These are phyloP conservation scores for Vickermania spadyakhi DNA, from an alignment of 208 protist genomes.

Conservation along the genomic window DNA sequence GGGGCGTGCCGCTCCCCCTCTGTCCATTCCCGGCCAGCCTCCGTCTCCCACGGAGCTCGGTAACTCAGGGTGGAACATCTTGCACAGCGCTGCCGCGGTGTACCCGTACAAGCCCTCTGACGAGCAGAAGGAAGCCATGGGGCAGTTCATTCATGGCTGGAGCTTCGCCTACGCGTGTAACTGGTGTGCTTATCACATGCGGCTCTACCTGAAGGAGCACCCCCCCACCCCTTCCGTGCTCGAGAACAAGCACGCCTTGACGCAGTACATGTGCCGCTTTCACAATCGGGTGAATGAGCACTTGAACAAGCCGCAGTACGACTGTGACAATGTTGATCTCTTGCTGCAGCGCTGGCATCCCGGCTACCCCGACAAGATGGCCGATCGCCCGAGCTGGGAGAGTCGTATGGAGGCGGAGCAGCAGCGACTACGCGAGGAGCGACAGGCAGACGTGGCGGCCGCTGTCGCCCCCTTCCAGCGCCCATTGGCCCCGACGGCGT, in stretches of 20 bases:
- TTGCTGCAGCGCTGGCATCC: constrained; percentile 83
- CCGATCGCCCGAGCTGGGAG: constrained; percentile 56
- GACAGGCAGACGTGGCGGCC: not conserved
- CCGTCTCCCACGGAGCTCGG: constrained; percentile 63
- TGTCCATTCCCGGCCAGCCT: constrained; percentile 49
- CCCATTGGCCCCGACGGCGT: not conserved
- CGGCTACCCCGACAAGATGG: constrained; percentile 74
- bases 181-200: constrained; percentile 85
- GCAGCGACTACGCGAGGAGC: constrained; percentile 1
- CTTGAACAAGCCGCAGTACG: constrained; percentile 55
- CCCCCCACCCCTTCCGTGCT: constrained; percentile 37
- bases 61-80: constrained; percentile 73
- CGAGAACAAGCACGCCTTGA: constrained; percentile 47
- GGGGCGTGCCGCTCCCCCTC: constrained; percentile 5
- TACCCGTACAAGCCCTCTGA: constrained; percentile 65
- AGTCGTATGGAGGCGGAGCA: constrained; percentile 38
- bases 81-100: constrained; percentile 76
- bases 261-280: constrained; percentile 77
- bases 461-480: not conserved
- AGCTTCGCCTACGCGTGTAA: constrained; percentile 81
- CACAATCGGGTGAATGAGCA: constrained; percentile 85
- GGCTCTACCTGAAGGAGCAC: constrained; percentile 46
- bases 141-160: constrained; percentile 65
- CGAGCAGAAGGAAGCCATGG: constrained; percentile 61
- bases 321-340: constrained; percentile 53